Evolutionary conservation across 331 rosid genomes (phyloP).

Genomic region (Saraca asoca): DNA sequence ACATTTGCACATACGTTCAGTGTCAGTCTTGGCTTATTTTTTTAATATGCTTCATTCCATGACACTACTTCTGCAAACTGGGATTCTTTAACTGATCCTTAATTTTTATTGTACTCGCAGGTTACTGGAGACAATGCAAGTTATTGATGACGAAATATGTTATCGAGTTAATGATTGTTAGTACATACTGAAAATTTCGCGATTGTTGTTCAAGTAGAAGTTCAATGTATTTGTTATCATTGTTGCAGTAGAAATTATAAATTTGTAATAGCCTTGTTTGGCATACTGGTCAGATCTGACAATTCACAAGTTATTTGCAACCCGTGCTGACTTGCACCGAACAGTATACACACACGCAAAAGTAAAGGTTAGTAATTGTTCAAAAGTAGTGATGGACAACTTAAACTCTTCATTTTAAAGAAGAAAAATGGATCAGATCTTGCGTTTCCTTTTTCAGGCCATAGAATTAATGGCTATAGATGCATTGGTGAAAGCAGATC

Average conservation of each 20-base stretch:
- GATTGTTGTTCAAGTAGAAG: too few species aligned
- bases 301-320: conserved; percentile 67
- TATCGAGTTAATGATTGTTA: conserved; percentile 70
- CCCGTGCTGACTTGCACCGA: conserved; percentile 75
- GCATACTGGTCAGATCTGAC: conserved; percentile 61
- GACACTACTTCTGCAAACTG: not conserved
- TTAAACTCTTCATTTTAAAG: conserved; percentile 10
- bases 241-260: conserved; percentile 21
- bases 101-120: conserved; percentile 42
- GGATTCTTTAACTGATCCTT: conserved; percentile 18
- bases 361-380: conserved; percentile 55
- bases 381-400: conserved; percentile 2
- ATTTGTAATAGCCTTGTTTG: conserved; percentile 29
- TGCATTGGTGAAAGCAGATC: conserved; percentile 59
- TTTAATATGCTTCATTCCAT: conserved; percentile 24
- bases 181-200: conserved; percentile 41
- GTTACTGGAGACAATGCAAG: conserved; percentile 74
- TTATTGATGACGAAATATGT: conserved; percentile 64
- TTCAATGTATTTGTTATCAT: too few species aligned
- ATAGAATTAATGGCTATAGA: conserved; percentile 69
- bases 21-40: conserved; percentile 22
- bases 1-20: conserved; percentile 9
- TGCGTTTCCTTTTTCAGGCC: conserved; percentile 51
- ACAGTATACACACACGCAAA: conserved; percentile 75
- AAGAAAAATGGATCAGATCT: conserved; percentile 18